Percentiles rank a stretch among this genome's conserved stretches.
These are phyloP conservation scores for Nemania sp. DNA, from an alignment of 2,329 filamentous ascomycete genomes.

Conservation along the genomic window DNA sequence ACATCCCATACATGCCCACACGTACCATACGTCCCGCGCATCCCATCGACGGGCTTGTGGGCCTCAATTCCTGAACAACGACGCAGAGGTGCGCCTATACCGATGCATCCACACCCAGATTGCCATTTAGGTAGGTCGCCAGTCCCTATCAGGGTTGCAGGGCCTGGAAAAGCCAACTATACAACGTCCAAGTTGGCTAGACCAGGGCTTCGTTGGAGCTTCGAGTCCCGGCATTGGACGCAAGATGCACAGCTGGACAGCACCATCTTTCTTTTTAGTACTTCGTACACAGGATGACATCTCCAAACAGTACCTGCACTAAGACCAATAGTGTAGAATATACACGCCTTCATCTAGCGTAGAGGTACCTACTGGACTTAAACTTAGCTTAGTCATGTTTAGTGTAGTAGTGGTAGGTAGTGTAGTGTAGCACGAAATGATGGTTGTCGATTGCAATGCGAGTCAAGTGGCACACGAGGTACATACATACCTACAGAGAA, in stretches of 20 bases:
- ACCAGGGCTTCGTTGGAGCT: conserved; percentile 8
- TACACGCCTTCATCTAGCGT: not conserved
- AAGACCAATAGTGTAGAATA: not conserved
- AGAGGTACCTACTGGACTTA: not conserved
- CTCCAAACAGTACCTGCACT: too few relatives aligned
- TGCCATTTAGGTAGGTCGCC: conserved; percentile 18
- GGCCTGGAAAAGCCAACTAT: conserved; percentile 17
- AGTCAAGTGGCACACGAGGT: not conserved
- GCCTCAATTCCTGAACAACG: not conserved
- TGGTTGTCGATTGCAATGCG: conserved; percentile 14
- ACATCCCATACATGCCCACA: too few relatives aligned
- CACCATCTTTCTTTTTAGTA: not conserved
- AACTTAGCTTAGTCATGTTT: conserved; percentile 19
- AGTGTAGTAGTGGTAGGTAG: too few relatives aligned
- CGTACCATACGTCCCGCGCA: not conserved
- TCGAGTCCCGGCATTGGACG: conserved; percentile 21
- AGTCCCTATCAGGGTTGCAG: conserved; percentile 27
- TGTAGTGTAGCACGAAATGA: not conserved
- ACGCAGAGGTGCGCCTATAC: conserved; percentile 1
- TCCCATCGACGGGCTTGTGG: not conserved
- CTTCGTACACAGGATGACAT: too few relatives aligned
- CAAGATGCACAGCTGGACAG: conserved; percentile 25
- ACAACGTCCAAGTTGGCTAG: conserved; percentile 23
- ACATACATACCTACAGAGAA: not conserved
- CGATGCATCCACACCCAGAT: conserved; percentile 38